Conservation (phyloP, 495 filamentous ascomycete genomes). For the Neurospora sp. region DNA sequence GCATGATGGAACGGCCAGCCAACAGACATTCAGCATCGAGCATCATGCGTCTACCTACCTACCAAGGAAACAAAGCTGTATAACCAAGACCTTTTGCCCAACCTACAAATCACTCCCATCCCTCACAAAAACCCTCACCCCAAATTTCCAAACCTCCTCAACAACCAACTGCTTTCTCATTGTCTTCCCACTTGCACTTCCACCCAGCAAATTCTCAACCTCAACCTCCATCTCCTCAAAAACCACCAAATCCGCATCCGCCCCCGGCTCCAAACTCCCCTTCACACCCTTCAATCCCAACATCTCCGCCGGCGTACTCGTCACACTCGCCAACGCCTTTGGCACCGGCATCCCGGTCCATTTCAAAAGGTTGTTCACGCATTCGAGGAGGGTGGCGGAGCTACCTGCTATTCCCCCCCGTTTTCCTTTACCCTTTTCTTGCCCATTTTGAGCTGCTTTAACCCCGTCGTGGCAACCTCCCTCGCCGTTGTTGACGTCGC, state of each 20-base stretch:
- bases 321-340: slow-evolving; percentile 58
- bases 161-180: slow-evolving; percentile 3
- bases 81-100: background rate
- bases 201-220: background rate
- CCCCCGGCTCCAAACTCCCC: slow-evolving; percentile 54
- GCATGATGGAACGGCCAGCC: background rate
- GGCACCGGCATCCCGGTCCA: slow-evolving; percentile 58
- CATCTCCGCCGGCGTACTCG: slow-evolving; percentile 62
- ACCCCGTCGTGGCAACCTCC: too few relatives aligned
- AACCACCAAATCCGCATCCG: slow-evolving; percentile 73
- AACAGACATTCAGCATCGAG: background rate
- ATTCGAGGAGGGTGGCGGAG: slow-evolving; percentile 64
- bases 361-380: slow-evolving; percentile 67
- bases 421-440: background rate
- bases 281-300: slow-evolving; percentile 56
- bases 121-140: slow-evolving; percentile 3
- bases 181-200: background rate
- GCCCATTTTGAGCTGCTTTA: background rate
- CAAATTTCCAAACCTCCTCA: slow-evolving; percentile 24
- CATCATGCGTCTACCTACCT: too few relatives aligned
- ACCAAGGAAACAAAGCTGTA: background rate
- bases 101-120: background rate
- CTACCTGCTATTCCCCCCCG: slow-evolving; percentile 20
- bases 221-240: slow-evolving; percentile 39
- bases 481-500: background rate